Evolutionary conservation across 2,329 filamentous ascomycete species (phyloP).

Genomic region (Claviceps purpurea): DNA sequence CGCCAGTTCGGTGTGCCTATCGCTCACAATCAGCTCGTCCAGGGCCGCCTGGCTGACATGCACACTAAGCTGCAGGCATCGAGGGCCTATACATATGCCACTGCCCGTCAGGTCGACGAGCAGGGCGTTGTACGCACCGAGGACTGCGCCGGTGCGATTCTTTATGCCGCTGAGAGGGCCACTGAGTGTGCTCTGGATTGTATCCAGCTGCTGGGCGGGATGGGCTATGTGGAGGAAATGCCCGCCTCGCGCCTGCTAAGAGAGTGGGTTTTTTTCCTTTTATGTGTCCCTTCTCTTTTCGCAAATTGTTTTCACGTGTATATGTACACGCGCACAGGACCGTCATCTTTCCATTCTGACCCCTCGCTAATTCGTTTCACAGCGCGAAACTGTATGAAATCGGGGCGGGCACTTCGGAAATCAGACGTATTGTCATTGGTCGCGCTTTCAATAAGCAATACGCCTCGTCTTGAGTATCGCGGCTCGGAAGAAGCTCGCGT

Average conservation of each 20-base stretch:
- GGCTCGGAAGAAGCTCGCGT: too few relatives aligned
- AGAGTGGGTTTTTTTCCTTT: conserved; percentile 32
- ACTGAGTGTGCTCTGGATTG: conserved; percentile 79
- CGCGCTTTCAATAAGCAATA: conserved; percentile 84
- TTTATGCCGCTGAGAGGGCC: conserved; percentile 84
- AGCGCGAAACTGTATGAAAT: conserved; percentile 82
- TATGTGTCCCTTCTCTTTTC: neutral
- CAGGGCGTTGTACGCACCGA: conserved; percentile 61
- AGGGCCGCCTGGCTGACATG: conserved; percentile 92
- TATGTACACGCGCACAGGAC: too few relatives aligned
- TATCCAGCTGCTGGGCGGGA: conserved; percentile 86
- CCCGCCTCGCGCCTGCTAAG: conserved; percentile 73
- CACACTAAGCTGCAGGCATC: conserved; percentile 84
- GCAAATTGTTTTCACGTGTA: too few relatives aligned
- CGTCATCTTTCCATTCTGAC: too few relatives aligned
- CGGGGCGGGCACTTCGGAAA: conserved; percentile 88
- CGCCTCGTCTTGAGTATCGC: conserved; percentile 21
- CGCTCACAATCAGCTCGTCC: conserved; percentile 83
- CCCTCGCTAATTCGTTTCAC: neutral
- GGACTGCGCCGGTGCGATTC: conserved; percentile 86
- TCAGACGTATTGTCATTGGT: conserved; percentile 88
- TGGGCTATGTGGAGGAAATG: conserved; percentile 94
- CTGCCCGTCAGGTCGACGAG: conserved; percentile 70
- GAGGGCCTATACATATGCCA: conserved; percentile 75
- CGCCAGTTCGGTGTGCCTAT: conserved; percentile 82